A percentile compares a stretch with the other conserved stretches of the same genome.
These are phyloP conservation scores for Brettanomyces bruxellensis DNA, from an alignment of 805 yeast species.

Conservation along the genomic window DNA sequence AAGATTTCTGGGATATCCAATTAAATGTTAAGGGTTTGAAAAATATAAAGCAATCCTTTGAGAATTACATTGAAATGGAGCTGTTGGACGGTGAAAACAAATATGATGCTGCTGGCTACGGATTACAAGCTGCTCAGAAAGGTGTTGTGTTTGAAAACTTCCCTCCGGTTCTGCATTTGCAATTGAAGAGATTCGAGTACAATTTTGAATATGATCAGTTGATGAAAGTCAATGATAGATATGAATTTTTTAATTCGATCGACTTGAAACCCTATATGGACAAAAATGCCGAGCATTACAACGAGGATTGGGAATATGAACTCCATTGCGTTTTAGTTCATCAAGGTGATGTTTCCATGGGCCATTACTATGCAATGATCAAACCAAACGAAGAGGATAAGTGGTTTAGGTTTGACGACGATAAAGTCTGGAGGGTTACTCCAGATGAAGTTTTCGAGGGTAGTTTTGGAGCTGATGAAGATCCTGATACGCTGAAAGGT, in stretches of 20 bases:
- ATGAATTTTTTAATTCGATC: conserved; percentile 78
- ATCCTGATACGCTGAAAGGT: conserved; percentile 38
- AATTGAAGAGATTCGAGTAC: conserved; percentile 88
- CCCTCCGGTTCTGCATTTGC: conserved; percentile 90
- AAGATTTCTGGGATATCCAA: conserved; percentile 98
- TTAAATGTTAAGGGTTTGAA: conserved; percentile 80
- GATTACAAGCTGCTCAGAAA: conserved; percentile 91
- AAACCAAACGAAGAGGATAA: conserved; percentile 61
- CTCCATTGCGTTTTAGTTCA: conserved; percentile 94
- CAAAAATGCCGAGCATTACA: conserved; percentile 33
- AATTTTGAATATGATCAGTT: conserved; percentile 83
- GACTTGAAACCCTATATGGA: conserved; percentile 77
- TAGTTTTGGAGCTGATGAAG: conserved; percentile 75
- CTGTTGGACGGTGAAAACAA: conserved; percentile 90
- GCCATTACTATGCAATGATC: conserved; percentile 93
- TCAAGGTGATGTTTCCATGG: conserved; percentile 90
- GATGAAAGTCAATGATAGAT: conserved; percentile 85
- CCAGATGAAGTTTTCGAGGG: conserved; percentile 81
- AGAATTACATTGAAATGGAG: conserved; percentile 82
- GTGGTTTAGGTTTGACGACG: conserved; percentile 96
- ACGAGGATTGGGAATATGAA: conserved; percentile 66
- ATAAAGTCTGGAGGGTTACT: conserved; percentile 83
- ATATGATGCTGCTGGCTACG: conserved; percentile 83
- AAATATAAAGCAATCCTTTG: conserved; percentile 66
- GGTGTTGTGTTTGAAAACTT: conserved; percentile 88